phyloP scores from a whole-genome alignment of 1,139 yeast species.

The Geotrichum siamense region DNA sequence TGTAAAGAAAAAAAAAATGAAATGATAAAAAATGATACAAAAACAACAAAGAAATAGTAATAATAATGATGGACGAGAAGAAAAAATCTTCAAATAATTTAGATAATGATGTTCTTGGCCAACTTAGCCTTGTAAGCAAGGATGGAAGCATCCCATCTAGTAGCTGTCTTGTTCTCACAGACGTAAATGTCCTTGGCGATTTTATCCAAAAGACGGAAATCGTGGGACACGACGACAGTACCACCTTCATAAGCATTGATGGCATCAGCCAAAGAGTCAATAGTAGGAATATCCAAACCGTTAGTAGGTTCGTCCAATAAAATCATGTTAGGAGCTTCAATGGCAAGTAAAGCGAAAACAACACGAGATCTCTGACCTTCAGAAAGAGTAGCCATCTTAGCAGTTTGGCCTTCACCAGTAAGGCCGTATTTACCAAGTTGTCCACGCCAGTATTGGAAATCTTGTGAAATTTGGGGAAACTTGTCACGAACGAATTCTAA shows the following conservation, averaged over 20 bases:
- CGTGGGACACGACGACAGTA: constrained; percentile 97
- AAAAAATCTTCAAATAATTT: constrained; percentile 19
- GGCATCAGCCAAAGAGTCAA: constrained; percentile 95
- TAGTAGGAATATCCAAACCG: constrained; percentile 97
- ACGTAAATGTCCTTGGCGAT: constrained; percentile 96
- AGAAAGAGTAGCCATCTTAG: constrained; percentile 95
- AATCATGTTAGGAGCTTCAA: constrained; percentile 90
- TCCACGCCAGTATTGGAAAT: constrained; percentile 98
- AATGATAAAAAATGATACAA: not conserved
- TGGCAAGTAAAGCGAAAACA: constrained; percentile 90
- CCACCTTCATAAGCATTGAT: constrained; percentile 94
- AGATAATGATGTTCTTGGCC: constrained; percentile 62
- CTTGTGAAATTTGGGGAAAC: constrained; percentile 84
- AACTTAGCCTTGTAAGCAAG: constrained; percentile 87
- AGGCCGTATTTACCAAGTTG: constrained; percentile 97
- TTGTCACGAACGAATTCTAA: constrained; percentile 94
- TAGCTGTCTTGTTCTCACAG: constrained; percentile 89
- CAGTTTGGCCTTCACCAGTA: constrained; percentile 98
- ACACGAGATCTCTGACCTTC: constrained; percentile 99
- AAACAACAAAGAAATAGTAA: constrained; percentile 1
- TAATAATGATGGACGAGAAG: constrained; percentile 3
- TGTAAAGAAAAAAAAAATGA: no score
- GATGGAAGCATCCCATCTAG: constrained; percentile 92
- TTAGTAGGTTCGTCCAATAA: constrained; percentile 98
- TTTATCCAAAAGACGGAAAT: constrained; percentile 94